Evolutionary conservation across 1,139 yeast species (phyloP).

Genomic region (Candida pseudoviswanathii): DNA sequence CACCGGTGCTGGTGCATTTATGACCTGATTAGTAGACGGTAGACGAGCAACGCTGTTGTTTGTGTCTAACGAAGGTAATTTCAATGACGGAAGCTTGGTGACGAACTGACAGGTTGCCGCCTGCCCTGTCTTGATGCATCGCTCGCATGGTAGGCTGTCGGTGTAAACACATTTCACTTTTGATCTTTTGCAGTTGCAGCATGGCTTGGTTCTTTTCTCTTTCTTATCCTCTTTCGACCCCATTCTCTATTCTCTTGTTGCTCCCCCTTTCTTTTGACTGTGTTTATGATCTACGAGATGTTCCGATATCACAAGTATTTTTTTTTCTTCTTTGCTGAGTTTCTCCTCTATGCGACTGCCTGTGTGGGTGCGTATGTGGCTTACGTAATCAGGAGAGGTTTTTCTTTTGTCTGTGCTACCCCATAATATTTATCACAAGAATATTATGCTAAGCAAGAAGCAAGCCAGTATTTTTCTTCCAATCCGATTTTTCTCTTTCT

Average conservation of each 20-base stretch:
- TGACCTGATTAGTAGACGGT: not conserved
- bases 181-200: constrained; percentile 62
- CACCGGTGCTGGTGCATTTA: not conserved
- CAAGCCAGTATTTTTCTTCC: not conserved
- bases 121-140: constrained; percentile 55
- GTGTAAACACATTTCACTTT: constrained; percentile 63
- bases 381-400: not conserved
- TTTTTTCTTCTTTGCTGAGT: not conserved
- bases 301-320: not conserved
- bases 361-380: too few relatives aligned
- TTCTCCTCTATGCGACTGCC: not conserved
- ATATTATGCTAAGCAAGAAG: too few relatives aligned
- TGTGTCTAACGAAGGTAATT: constrained; percentile 30
- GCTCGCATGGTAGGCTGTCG: constrained; percentile 54
- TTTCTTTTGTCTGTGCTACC: not conserved
- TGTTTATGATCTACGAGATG: not conserved
- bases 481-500: not conserved
- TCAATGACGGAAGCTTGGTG: constrained; percentile 51
- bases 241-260: not conserved
- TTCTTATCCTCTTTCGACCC: constrained; percentile 16
- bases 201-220: constrained; percentile 59
- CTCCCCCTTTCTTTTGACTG: not conserved
- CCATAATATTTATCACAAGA: not conserved
- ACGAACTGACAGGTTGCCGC: constrained; percentile 55
- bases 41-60: not conserved